phyloP scores from a whole-genome alignment of 1,284 basidiomycete genomes.

The Grifola frondosa region DNA sequence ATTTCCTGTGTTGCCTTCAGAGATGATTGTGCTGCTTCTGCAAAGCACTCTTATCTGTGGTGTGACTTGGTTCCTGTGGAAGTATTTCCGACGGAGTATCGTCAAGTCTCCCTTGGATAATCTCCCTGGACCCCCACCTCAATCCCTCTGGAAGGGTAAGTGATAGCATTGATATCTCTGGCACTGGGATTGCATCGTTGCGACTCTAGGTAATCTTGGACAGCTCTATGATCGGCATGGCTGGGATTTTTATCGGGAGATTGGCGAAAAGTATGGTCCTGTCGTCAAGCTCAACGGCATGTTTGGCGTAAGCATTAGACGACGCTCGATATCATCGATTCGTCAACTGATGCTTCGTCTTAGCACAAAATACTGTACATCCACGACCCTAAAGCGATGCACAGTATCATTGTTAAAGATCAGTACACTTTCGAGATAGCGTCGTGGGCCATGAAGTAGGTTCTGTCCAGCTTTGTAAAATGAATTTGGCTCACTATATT shows the following conservation, averaged over 20 bases:
- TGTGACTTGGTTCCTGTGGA: constrained; percentile 1
- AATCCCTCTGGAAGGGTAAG: constrained; percentile 4
- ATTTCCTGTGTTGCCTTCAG: too few species aligned
- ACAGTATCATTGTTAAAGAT: constrained; percentile 31
- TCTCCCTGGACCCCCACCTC: constrained; percentile 5
- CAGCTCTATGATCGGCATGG: constrained; percentile 12
- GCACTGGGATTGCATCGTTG: neutral
- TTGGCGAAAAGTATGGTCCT: constrained; percentile 19
- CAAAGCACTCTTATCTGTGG: neutral
- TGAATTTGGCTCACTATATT: too few species aligned
- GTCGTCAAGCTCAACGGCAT: constrained; percentile 14
- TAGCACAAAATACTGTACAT: constrained; percentile 19
- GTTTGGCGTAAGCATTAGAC: constrained; percentile 7
- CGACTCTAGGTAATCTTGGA: constrained; percentile 8
- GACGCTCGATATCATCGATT: too few species aligned
- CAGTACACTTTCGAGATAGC: constrained; percentile 26
- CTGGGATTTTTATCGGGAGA: constrained; percentile 12
- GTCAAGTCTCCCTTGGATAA: constrained; percentile 6
- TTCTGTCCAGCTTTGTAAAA: too few species aligned
- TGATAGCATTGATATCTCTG: neutral
- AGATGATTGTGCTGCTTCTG: neutral
- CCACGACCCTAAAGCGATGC: constrained; percentile 24
- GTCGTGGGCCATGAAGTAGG: too few species aligned
- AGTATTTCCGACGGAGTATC: neutral
- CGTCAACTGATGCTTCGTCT: neutral